A percentile compares a stretch with the other conserved stretches of the same genome.
Conservation (phyloP, 2,329 filamentous ascomycete genomes). For the Rhinocladiella similis region DNA sequence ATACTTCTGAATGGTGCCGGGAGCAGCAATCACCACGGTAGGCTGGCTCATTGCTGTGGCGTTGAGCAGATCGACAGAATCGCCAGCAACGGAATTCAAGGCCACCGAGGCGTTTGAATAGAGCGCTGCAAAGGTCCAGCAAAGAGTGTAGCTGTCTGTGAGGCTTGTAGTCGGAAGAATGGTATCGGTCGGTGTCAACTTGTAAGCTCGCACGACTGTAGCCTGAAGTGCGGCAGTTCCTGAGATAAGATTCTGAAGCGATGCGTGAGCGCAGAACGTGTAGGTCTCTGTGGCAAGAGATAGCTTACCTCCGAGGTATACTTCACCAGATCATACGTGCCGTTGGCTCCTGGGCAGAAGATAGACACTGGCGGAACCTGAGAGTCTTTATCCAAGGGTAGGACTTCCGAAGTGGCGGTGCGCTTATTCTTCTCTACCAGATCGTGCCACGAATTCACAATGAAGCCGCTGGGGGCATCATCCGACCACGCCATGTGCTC, state of each 20-base stretch:
- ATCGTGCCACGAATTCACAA: constrained; percentile 91
- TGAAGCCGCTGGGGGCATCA: constrained; percentile 75
- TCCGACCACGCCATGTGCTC: constrained; percentile 89
- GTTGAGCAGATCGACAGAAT: constrained; percentile 71
- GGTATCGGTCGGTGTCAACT: constrained; percentile 72
- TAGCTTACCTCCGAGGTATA: constrained; percentile 67
- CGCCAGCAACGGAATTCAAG: constrained; percentile 82
- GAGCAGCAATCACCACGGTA: constrained; percentile 65
- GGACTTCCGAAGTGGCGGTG: constrained; percentile 63
- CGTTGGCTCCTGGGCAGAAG: constrained; percentile 40
- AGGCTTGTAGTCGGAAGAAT: constrained; percentile 84
- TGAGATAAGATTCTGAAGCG: constrained; percentile 73
- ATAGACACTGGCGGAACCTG: constrained; percentile 48
- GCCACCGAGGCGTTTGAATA: constrained; percentile 83
- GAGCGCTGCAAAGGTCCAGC: constrained; percentile 77
- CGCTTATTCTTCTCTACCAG: constrained; percentile 70
- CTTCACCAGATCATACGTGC: constrained; percentile 69
- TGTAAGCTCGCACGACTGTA: constrained; percentile 72
- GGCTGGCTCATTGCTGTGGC: constrained; percentile 67
- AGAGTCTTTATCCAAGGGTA: constrained; percentile 57
- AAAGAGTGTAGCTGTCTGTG: constrained; percentile 74
- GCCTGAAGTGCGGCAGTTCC: constrained; percentile 76
- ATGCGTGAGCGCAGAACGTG: constrained; percentile 13
- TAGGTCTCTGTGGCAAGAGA: constrained; percentile 5
- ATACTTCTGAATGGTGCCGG: constrained; percentile 58